phyloP scores from a whole-genome alignment of 768 basidiomycete species.

The Leccinum pellstonianum region DNA sequence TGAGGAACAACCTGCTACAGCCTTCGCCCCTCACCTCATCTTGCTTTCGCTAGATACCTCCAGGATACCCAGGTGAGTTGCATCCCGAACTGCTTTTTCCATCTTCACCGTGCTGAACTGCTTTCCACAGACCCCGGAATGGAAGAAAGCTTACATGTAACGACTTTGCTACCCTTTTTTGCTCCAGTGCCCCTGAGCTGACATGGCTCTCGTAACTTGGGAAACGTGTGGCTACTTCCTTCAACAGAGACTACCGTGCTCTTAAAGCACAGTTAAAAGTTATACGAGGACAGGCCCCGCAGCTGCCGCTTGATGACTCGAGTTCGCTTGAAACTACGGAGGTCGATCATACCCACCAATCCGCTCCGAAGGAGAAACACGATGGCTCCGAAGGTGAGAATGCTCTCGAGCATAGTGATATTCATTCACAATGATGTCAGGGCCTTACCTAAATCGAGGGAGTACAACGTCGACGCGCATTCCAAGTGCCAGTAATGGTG shows the following conservation, averaged over 20 bases:
- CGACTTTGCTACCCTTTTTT: neutral
- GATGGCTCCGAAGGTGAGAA: slow-evolving; percentile 2
- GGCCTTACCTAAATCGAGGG: neutral
- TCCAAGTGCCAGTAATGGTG: neutral
- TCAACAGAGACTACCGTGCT: slow-evolving; percentile 63
- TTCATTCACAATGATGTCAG: neutral
- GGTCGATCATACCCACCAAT: neutral
- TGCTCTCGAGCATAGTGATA: neutral
- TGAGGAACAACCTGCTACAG: slow-evolving; percentile 25
- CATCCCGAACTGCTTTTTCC: neutral
- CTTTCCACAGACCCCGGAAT: slow-evolving; percentile 63
- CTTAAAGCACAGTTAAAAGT: slow-evolving; percentile 68
- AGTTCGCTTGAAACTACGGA: slow-evolving; percentile 4
- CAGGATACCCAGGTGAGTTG: slow-evolving; percentile 60
- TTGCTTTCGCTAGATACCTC: slow-evolving; percentile 47
- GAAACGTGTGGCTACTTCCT: neutral
- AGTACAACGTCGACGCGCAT: slow-evolving; percentile 3
- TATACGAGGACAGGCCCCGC: slow-evolving; percentile 39
- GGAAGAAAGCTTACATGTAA: slow-evolving; percentile 33
- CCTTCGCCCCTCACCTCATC: neutral
- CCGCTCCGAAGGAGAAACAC: neutral
- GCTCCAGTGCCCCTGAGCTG: neutral
- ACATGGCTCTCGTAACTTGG: neutral
- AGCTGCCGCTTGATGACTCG: slow-evolving; percentile 20
- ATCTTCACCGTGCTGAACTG: neutral